Conservation (phyloP, 768 basidiomycete species). For the Pulveroboletus sp. region DNA sequence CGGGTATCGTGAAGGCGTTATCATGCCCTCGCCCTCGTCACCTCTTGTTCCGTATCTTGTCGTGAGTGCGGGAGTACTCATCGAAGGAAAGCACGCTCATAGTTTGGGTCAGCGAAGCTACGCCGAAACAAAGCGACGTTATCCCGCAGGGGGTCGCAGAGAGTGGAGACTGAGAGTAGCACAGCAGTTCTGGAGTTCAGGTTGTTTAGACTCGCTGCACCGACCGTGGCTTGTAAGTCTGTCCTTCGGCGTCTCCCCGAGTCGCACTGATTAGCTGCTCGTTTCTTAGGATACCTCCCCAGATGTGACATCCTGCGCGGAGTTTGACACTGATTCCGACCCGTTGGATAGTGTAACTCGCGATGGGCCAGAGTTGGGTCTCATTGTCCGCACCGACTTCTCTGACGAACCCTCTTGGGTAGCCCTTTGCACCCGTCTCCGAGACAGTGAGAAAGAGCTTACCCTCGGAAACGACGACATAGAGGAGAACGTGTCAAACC, state of each 20-base stretch:
- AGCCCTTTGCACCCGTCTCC: conserved; percentile 45
- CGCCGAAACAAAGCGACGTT: conserved; percentile 36
- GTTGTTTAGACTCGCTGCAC: conserved; percentile 16
- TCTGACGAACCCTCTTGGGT: conserved; percentile 64
- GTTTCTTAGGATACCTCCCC: conserved; percentile 13
- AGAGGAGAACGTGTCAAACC: conserved; percentile 20
- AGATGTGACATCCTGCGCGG: conserved; percentile 17
- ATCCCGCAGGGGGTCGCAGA: conserved; percentile 53
- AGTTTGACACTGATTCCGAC: conserved; percentile 43
- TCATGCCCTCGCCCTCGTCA: conserved; percentile 14
- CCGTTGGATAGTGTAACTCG: conserved; percentile 45
- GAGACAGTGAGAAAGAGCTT: conserved; percentile 56
- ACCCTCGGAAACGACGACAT: conserved; percentile 23
- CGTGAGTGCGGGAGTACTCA: conserved; percentile 12
- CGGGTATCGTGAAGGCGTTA: too few species aligned
- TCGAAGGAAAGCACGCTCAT: conserved; percentile 4
- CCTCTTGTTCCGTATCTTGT: conserved; percentile 14
- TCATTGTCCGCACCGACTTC: conserved; percentile 73
- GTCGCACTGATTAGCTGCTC: not conserved
- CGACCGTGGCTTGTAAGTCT: conserved; percentile 6
- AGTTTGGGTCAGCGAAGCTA: conserved; percentile 36
- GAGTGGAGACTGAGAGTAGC: conserved; percentile 51
- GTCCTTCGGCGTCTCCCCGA: not conserved
- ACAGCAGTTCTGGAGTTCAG: conserved; percentile 43
- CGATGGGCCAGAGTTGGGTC: conserved; percentile 48